Percentiles rank a stretch among this genome's conserved stretches.
phyloP scores from a whole-genome alignment of 805 yeast species.

The Isabelozyma rhagii region DNA sequence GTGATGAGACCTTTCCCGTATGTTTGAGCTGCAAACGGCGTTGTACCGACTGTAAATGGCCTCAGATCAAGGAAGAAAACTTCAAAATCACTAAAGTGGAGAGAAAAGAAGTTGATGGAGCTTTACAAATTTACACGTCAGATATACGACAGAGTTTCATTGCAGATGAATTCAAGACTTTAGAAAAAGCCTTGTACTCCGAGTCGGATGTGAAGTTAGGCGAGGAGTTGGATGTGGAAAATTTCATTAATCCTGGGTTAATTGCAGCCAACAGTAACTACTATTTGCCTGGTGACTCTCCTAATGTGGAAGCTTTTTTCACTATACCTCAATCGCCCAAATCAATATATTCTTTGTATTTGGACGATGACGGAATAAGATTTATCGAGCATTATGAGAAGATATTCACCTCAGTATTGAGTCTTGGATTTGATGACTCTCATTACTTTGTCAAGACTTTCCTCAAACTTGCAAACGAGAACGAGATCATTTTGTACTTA shows the following conservation, averaged over 20 bases:
- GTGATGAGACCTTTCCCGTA: constrained; percentile 20
- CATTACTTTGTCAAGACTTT: constrained; percentile 18
- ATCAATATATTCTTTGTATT: neutral
- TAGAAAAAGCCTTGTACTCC: neutral
- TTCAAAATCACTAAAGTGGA: neutral
- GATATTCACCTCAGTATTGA: constrained; percentile 12
- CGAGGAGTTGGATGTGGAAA: neutral
- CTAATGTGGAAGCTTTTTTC: neutral
- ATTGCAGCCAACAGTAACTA: neutral
- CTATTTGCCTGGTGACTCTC: neutral
- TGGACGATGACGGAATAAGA: constrained; percentile 10
- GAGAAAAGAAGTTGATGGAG: neutral
- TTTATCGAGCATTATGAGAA: constrained; percentile 14
- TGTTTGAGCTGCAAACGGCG: constrained; percentile 14
- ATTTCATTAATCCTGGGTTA: neutral
- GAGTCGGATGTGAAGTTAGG: neutral
- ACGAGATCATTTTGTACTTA: constrained; percentile 13
- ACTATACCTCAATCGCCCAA: neutral
- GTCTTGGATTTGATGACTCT: constrained; percentile 13
- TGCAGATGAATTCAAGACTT: neutral
- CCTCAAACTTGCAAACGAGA: constrained; percentile 9
- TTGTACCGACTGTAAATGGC: constrained; percentile 13
- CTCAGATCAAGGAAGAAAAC: neutral
- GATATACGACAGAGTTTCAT: neutral
- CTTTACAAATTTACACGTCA: neutral